Conservation (phyloP, 768 basidiomycete species). For the Collybiopsis luxurians region DNA sequence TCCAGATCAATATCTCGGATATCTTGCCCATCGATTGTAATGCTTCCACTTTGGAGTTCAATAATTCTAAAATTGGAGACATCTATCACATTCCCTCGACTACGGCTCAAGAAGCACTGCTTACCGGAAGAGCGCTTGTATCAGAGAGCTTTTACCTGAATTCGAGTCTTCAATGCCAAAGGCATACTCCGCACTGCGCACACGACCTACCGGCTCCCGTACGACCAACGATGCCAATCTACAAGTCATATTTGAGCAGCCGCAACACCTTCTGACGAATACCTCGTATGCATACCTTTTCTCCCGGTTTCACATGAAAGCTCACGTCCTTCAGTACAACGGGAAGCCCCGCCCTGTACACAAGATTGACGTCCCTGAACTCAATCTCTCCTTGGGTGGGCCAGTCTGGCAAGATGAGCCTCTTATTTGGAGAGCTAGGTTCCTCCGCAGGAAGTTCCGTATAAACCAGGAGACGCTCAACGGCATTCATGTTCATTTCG, state of each 20-base stretch:
- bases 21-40: conserved; percentile 57
- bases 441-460: conserved; percentile 58
- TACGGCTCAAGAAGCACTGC: conserved; percentile 2
- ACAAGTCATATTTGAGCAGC: neutral
- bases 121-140: conserved; percentile 56
- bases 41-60: conserved; percentile 53
- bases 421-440: conserved; percentile 21
- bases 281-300: conserved; percentile 46
- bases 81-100: neutral
- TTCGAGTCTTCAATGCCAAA: neutral
- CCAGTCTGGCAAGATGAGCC: conserved; percentile 36
- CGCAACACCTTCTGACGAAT: neutral
- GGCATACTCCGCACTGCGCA: neutral
- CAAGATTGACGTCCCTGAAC: conserved; percentile 54
- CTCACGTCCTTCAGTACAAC: conserved; percentile 59
- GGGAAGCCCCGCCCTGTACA: conserved; percentile 63
- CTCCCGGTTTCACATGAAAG: conserved; percentile 56
- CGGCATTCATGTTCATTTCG: conserved; percentile 73
- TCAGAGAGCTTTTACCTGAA: conserved; percentile 52
- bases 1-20: conserved; percentile 54
- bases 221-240: conserved; percentile 15
- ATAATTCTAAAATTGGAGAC: conserved; percentile 41
- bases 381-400: conserved; percentile 48
- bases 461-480: conserved; percentile 71
- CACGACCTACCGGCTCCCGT: conserved; percentile 39